Evolutionary conservation across 2,329 filamentous ascomycete species (phyloP), one percentile per base, ranked within the genome.

Genomic region (Bipolaris bicolor): DNA sequence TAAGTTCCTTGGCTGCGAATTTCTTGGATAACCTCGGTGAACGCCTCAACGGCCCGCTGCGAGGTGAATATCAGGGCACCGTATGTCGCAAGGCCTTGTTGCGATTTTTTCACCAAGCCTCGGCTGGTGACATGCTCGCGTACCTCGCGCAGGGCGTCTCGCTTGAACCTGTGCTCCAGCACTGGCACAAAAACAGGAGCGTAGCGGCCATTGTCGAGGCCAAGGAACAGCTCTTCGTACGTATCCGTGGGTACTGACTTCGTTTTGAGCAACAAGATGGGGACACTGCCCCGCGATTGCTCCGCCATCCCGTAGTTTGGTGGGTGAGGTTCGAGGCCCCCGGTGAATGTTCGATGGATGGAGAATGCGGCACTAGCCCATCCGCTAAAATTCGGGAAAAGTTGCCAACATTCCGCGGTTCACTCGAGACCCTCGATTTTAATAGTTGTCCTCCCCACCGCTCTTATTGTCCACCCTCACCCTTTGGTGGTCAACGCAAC

Each of bases 31-130:
- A 91, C 77, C 44, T 83, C 79, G 3, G 85, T 79, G 68, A 95
- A 92, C 0, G 89, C 90, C 72, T 95, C 91, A 2, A 95, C 91
- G 1, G 91, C 90, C 47, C 91, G 84, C 73, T 95, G 91, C 7
- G 90, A 93, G 1, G 91, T 95, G 71, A 95, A 94, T 48, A 95
- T 88, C 56, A 94, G 78, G n/a, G 90, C 91, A 5, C 90, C 90
- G 69, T 91, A 94, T 52, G 76, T 74, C 13, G 68, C 69, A 7
- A 67, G 57, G 18, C 62, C 57, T 5, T 61, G 50, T 33, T 64
- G 49, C 26, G 55, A 44, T 41, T 46, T 57, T 31, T 63, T 60
- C 13, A 68, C 70, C 58, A 82, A 78, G 24, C 76, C 77, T 43
- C 78, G 76, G 40, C 68, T 69, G 59, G 73, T 69, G 20, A 93